These are phyloP conservation scores for Stenogyne calaminthoides DNA, from an alignment of 305 asterid species.

Conservation along the genomic window DNA sequence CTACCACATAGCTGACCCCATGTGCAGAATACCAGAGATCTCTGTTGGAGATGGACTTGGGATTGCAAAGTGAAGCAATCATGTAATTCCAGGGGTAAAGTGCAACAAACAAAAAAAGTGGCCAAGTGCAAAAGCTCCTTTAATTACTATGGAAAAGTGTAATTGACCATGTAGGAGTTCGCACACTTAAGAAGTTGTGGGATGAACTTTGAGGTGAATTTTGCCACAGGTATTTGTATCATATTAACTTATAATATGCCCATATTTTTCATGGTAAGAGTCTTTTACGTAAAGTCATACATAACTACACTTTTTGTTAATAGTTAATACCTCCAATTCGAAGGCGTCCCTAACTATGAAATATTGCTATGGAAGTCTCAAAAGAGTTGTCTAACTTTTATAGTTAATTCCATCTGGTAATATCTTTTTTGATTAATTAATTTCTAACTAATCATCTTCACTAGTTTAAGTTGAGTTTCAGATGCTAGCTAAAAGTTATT, in stretches of 20 bases:
- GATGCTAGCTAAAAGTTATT: conserved; percentile 58
- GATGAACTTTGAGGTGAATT: conserved; percentile 36
- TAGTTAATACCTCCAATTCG: conserved; percentile 38
- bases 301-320: conserved; percentile 15
- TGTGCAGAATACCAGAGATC: conserved; percentile 10
- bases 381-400: conserved; percentile 45
- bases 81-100: not conserved
- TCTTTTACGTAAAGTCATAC: conserved; percentile 34
- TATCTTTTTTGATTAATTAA: conserved; percentile 31
- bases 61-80: not conserved
- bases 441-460: conserved; percentile 52
- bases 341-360: conserved; percentile 42
- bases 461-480: conserved; percentile 58
- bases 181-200: conserved; percentile 40
- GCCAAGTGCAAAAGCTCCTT: conserved; percentile 3
- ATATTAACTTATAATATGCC: conserved; percentile 37
- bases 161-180: conserved; percentile 24
- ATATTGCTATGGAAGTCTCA: conserved; percentile 41
- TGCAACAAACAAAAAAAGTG: no score
- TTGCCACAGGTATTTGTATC: conserved; percentile 45
- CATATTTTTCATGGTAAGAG: conserved; percentile 30
- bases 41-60: conserved; percentile 34
- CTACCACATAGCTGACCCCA: no score
- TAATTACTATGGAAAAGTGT: conserved; percentile 34
- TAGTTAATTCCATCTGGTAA: conserved; percentile 35